Base-by-base conservation (phyloP, 2,329 filamentous ascomycete genomes). In the Penicillium vulpinum region DNA sequence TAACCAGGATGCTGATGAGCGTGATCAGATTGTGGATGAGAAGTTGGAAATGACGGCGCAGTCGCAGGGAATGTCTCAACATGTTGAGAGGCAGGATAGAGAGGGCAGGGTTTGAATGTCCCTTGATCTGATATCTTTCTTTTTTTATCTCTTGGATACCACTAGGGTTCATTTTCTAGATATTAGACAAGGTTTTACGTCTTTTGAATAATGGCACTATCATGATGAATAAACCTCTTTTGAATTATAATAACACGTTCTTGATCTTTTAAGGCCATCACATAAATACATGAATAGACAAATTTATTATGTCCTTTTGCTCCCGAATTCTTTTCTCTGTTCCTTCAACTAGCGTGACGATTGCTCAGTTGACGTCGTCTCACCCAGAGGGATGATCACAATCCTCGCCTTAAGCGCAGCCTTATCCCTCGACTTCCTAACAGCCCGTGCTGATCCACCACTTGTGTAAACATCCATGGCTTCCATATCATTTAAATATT, bases 1-100 rank as follows among this genome's bases (percentile, higher is more conserved):
- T 18, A 70, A 71, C 24, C 47, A 49, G 36, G 70, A 73, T 59
- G 70, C 69, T 1, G 70, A 67, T 28, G 59, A 62, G 54, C 66
- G 65, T 10, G 70, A 72, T 44, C 53, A 62, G 24, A 57, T 57
- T 10, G 45, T 66, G 9, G 58, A 63, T 28, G 66, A 64, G 46
- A 73, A 72, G 62, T 61, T 60, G 47, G 62, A 67, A 47, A 57
- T 62, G 38, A 53, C 60, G 10, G 58, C 52, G 26, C 55, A 57
- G 35, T 43, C 43, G 8, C 55, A 59, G n/a, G 59, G 57, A 18
- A 61, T 51, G 2, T 35, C 44, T 22, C 49, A 64, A 35, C 65
- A 68, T 51, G 39, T 63, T 28, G 64, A 68, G 26, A 59, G 46
- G 31, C 60, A 61, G 31, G 57, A 65, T 45, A 6, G 29, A n/a